Base-by-base conservation (phyloP, 2,329 filamentous ascomycete species). In the Talaromyces rugulosus region DNA sequence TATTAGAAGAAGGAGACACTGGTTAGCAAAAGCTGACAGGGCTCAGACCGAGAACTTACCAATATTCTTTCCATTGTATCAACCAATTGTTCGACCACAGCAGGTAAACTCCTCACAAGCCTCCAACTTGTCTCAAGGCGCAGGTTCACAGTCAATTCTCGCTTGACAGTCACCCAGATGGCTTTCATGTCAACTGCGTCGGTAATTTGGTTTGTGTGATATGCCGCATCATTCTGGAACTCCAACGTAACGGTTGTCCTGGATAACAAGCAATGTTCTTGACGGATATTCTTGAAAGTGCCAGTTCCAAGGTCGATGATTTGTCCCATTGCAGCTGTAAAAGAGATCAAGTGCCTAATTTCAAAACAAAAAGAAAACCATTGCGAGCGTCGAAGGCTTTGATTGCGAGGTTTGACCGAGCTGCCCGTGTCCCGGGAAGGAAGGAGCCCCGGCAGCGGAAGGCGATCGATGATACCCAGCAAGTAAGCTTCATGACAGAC, bases 211-310 rank as follows among this genome's bases (percentile, higher is more conserved):
- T 31, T 28, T 27, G 18, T 7, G 18, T 23, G 11, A 28, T 31
- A 33, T 30, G 33, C 31, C 28, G 50, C 33, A 23, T 59, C 57
- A 31, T 11, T 16, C 50, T 30, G 42, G 11, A 23, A n/a, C n/a
- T 52, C 33, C 30, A 62, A 40, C 23, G 61, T 62, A 34, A 52
- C 61, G 4, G 52, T 59, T 54, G 56, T 54, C 36, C 42, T 62
- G 44, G 57, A 62, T 54, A 62, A 11, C 56, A 62, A 47, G 36
- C 57, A 53, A 34, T 27, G 61, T 23, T 23, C 18, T 8, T 28
- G 57, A 51, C 30, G 31, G n/a, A 14, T 14, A 16, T 14, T 23
- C 50, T 27, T 31, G n/a, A 59, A 62, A 23, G 9, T 34, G 16
- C 52, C 30, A n/a, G 28, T 47, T 18, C 61, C 52, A 56, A 62